phyloP scores from a whole-genome alignment of 495 filamentous ascomycete genomes.

The Diplogelasinospora grovesii region DNA sequence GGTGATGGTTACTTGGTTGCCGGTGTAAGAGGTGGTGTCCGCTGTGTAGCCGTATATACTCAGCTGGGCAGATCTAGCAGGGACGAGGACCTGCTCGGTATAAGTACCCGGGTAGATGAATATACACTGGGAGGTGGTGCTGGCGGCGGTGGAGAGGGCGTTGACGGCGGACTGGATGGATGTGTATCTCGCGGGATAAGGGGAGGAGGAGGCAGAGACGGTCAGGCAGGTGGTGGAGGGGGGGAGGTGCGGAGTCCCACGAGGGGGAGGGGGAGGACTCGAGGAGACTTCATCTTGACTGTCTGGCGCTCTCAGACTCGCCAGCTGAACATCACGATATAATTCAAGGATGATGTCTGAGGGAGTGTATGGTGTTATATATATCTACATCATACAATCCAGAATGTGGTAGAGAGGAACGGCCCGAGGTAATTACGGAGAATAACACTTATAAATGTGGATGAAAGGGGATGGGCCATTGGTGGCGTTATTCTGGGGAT shows the following conservation, averaged over 20 bases:
- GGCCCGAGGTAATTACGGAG: too few species aligned
- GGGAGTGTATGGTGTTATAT: too few species aligned
- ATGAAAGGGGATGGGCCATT: too few species aligned
- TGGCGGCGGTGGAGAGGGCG: constrained; percentile 41
- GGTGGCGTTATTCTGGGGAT: too few species aligned
- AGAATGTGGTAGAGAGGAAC: too few species aligned
- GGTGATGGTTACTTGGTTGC: constrained; percentile 56
- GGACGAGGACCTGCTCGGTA: constrained; percentile 52
- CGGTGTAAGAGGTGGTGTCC: constrained; percentile 46
- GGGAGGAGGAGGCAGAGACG: constrained; percentile 38
- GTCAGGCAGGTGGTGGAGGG: constrained; percentile 45
- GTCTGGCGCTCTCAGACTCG: too few species aligned
- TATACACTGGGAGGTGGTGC: constrained; percentile 44
- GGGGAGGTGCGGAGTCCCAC: constrained; percentile 41
- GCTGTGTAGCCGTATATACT: constrained; percentile 56
- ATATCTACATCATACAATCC: too few species aligned
- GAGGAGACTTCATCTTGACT: too few species aligned
- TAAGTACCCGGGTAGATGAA: constrained; percentile 58
- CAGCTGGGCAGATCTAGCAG: constrained; percentile 35
- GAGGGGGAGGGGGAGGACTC: constrained; percentile 18
- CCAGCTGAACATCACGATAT: too few species aligned
- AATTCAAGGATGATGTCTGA: too few species aligned
- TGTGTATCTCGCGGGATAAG: constrained; percentile 28
- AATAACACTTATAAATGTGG: too few species aligned
- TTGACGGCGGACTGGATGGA: constrained; percentile 54